These are phyloP conservation scores for Danielia oregonensis DNA, from an alignment of 805 yeast species.

Conservation along the genomic window DNA sequence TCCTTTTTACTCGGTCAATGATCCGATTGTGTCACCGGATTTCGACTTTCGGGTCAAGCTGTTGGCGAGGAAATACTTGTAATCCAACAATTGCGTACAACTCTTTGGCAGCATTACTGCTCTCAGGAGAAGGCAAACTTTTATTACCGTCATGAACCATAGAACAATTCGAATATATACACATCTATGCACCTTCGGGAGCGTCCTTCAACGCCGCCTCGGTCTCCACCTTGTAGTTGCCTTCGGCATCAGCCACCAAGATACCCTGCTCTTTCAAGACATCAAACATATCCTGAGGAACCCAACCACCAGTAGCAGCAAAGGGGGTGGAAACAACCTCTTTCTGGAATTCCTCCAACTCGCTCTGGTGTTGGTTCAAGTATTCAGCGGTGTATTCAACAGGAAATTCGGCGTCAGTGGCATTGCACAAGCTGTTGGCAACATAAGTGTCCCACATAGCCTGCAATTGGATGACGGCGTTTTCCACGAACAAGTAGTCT, in stretches of 20 bases:
- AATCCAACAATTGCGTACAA: no score
- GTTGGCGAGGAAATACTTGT: slow-evolving; percentile 74
- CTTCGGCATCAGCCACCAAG: slow-evolving; percentile 52
- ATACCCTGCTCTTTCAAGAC: slow-evolving; percentile 64
- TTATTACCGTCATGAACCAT: background rate
- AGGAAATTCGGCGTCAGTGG: slow-evolving; percentile 48
- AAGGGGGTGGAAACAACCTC: slow-evolving; percentile 71
- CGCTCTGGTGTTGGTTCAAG: slow-evolving; percentile 52
- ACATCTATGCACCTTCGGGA: slow-evolving; percentile 4
- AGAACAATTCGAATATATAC: background rate
- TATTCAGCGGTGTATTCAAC: slow-evolving; percentile 56
- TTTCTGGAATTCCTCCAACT: slow-evolving; percentile 64
- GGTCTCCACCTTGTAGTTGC: slow-evolving; percentile 33
- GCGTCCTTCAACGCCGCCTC: slow-evolving; percentile 22
- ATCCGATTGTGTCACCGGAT: slow-evolving; percentile 65
- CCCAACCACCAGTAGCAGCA: slow-evolving; percentile 91
- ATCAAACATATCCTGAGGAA: slow-evolving; percentile 90
- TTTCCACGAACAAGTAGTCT: slow-evolving; percentile 64
- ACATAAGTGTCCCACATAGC: slow-evolving; percentile 67
- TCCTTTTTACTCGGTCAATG: slow-evolving; percentile 80
- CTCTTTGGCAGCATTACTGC: no score
- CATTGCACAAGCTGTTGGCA: slow-evolving; percentile 52
- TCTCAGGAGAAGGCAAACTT: background rate
- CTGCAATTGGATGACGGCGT: slow-evolving; percentile 59
- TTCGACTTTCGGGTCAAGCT: slow-evolving; percentile 74